These are phyloP conservation scores for Hyaloscypha finlandica DNA, from an alignment of 495 filamentous ascomycete species.

Conservation along the genomic window DNA sequence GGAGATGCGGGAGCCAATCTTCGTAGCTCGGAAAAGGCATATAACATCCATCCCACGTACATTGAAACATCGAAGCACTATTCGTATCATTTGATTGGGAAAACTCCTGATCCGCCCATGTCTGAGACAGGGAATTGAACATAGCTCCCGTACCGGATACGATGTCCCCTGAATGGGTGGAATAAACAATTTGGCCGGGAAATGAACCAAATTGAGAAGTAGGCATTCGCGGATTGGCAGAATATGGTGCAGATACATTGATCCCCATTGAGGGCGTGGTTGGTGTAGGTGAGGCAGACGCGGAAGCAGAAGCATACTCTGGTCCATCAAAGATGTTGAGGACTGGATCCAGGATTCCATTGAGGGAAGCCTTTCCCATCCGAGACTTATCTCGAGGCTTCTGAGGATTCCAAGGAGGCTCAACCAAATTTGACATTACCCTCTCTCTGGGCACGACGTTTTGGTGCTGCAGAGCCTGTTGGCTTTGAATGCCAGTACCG, in stretches of 20 bases:
- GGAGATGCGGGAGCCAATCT: slow-evolving; percentile 26
- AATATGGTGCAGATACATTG: slow-evolving; percentile 17
- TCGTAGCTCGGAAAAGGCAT: slow-evolving; percentile 9
- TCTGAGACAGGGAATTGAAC: slow-evolving; percentile 7
- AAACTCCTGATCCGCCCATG: slow-evolving; percentile 9
- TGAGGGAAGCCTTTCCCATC: background rate
- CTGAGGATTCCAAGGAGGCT: slow-evolving; percentile 14
- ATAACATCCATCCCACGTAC: slow-evolving; percentile 25
- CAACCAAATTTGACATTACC: slow-evolving; percentile 12
- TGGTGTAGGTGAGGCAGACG: slow-evolving; percentile 12
- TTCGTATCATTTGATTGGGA: background rate
- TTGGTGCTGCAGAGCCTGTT: background rate
- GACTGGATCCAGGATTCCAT: slow-evolving; percentile 8
- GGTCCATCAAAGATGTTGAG: background rate
- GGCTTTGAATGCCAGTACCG: slow-evolving; percentile 7
- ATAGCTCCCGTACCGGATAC: slow-evolving; percentile 16
- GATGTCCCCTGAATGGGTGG: background rate
- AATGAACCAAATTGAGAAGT: slow-evolving; percentile 11
- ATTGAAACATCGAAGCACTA: slow-evolving; percentile 13
- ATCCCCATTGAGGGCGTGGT: slow-evolving; percentile 20
- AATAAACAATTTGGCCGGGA: background rate
- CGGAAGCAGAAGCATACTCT: slow-evolving; percentile 13
- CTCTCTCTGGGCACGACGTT: background rate
- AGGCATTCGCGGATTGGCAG: slow-evolving; percentile 1
- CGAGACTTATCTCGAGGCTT: background rate